Conservation (phyloP, 495 filamentous ascomycete genomes). For the Aspergillus baeticus region DNA sequence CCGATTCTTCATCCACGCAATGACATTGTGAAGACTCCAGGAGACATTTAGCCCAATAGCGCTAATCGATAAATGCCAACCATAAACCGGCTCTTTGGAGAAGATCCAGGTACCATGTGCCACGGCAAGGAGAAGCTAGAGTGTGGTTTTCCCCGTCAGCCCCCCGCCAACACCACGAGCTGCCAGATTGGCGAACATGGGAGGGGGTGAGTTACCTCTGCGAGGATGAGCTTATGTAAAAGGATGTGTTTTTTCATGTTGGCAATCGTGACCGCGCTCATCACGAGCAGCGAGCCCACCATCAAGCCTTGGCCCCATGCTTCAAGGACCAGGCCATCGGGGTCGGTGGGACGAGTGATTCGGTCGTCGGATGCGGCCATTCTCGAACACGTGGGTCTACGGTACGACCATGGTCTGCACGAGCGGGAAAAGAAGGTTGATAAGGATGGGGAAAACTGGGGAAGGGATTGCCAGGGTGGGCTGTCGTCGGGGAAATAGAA, state of each 20-base stretch:
- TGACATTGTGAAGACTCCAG: conserved; percentile 48
- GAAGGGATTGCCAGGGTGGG: no score
- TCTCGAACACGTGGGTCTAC: not conserved
- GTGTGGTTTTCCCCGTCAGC: not conserved
- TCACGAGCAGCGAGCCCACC: conserved; percentile 47
- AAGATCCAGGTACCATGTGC: conserved; percentile 48
- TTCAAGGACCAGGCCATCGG: conserved; percentile 43
- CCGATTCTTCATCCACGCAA: conserved; percentile 49
- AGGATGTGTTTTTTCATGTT: conserved; percentile 44
- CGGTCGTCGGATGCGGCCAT: conserved; percentile 19
- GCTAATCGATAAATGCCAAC: conserved; percentile 47
- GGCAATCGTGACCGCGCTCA: conserved; percentile 40
- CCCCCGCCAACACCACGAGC: no score
- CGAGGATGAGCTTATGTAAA: conserved; percentile 46
- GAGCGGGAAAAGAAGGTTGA: not conserved
- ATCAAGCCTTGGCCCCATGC: conserved; percentile 50
- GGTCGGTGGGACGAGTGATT: conserved; percentile 30
- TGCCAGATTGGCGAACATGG: not conserved
- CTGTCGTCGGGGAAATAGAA: no score
- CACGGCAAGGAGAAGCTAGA: conserved; percentile 34
- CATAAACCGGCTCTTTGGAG: conserved; percentile 38
- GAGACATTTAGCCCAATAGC: conserved; percentile 47
- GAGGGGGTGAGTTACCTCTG: conserved; percentile 32
- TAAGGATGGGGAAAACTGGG: no score
- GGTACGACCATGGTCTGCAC: not conserved